Evolutionary conservation across 139 green algal species (phyloP).

Genomic region (Tetradesmus obliquus): DNA sequence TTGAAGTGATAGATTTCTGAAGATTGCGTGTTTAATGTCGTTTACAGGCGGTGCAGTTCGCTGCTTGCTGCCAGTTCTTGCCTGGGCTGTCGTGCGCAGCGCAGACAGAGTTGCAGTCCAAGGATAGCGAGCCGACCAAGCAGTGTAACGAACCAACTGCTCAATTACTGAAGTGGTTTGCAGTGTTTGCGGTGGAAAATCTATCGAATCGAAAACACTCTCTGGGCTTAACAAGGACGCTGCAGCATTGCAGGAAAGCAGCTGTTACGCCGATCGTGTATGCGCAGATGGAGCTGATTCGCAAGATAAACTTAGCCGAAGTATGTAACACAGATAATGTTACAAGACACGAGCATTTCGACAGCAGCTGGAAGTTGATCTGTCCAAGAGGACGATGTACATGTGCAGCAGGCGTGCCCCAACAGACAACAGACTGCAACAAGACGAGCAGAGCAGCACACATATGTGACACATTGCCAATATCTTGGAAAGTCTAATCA

Average conservation of each 20-base stretch:
- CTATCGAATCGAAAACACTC: too few species aligned
- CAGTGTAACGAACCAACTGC: not conserved
- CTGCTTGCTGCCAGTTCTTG: too few species aligned
- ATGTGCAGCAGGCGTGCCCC: not conserved
- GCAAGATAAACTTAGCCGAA: constrained; percentile 1
- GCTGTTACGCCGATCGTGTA: not conserved
- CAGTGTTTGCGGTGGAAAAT: too few species aligned
- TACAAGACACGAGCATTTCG: not conserved
- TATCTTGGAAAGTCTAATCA: too few species aligned
- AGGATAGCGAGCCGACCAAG: not conserved
- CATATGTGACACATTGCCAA: not conserved
- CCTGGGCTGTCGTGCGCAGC: not conserved
- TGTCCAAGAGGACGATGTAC: not conserved
- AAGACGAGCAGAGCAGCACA: not conserved
- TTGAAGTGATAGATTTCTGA: not conserved
- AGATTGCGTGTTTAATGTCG: not conserved
- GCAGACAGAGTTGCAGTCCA: not conserved
- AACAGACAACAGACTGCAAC: not conserved
- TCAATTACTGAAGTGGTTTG: too few species aligned
- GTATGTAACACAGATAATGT: not conserved
- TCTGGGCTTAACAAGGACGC: too few species aligned
- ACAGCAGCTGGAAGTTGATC: not conserved
- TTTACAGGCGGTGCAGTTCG: too few species aligned
- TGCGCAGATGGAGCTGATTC: not conserved
- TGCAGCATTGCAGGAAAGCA: not conserved